Conservation (phyloP, 169 alveolate genomes). For the Condylostoma magnum region DNA sequence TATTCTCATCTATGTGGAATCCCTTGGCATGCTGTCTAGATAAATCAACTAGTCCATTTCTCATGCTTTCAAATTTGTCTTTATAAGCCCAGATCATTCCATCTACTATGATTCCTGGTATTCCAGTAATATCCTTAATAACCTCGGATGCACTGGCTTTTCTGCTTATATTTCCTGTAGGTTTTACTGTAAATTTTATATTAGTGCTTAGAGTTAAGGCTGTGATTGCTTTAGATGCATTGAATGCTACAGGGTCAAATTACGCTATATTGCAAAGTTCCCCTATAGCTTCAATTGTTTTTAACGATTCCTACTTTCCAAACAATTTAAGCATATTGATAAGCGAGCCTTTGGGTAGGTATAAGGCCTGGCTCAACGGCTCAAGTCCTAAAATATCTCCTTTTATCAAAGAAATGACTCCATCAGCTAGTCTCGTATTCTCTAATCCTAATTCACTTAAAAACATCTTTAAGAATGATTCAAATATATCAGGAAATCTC, state of each 20-base stretch:
- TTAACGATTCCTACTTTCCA: neutral
- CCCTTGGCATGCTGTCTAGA: neutral
- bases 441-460: neutral
- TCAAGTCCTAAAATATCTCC: neutral
- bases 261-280: neutral
- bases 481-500: neutral
- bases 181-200: neutral
- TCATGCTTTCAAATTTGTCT: no score
- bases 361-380: slow-evolving; percentile 4
- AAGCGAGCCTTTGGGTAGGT: neutral
- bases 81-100: neutral
- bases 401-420: neutral
- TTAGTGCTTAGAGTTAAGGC: neutral
- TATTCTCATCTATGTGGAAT: neutral
- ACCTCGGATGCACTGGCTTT: neutral
- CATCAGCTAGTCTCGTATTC: neutral
- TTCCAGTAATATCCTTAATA: neutral
- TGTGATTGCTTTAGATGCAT: neutral
- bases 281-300: neutral
- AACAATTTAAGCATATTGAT: neutral
- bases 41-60: neutral
- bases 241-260: neutral
- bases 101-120: neutral
- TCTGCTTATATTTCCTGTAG: no score
- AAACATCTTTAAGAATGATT: neutral